A percentile compares a stretch with the other conserved stretches of the same genome.
Evolutionary conservation across 495 filamentous ascomycete genomes (phyloP).

Genomic region (Penicillium psychrofluorescens): DNA sequence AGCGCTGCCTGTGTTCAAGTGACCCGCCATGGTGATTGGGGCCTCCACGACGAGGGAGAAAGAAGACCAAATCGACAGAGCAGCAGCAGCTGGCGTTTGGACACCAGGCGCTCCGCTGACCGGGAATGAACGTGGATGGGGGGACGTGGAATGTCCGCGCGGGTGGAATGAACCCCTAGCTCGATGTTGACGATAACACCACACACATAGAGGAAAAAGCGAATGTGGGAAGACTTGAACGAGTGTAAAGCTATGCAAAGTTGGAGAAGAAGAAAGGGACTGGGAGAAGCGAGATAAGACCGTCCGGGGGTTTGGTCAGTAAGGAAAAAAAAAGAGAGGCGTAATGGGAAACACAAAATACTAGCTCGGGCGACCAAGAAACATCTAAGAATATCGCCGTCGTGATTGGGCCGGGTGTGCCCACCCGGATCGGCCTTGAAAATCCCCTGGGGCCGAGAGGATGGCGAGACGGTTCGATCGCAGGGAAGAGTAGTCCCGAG

Average conservation of each 20-base stretch:
- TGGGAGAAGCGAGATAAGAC: slow-evolving; percentile 5
- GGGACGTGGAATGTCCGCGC: neutral
- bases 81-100: too few relatives aligned
- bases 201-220: slow-evolving; percentile 4
- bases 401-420: too few relatives aligned
- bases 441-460: too few relatives aligned
- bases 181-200: slow-evolving; percentile 7
- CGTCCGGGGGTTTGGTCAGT: slow-evolving; percentile 3
- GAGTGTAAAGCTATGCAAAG: neutral
- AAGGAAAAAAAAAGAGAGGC: neutral
- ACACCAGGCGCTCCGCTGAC: neutral
- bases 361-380: neutral
- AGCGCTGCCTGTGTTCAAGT: slow-evolving; percentile 20
- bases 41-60: slow-evolving; percentile 9
- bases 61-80: too few relatives aligned
- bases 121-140: neutral
- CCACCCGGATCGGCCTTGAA: too few relatives aligned
- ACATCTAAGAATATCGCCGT: too few relatives aligned
- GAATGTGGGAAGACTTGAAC: slow-evolving; percentile 3
- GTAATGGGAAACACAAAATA: neutral
- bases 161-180: neutral
- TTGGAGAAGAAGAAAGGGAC: neutral
- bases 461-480: too few relatives aligned
- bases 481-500: too few relatives aligned
- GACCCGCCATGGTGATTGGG: slow-evolving; percentile 26